Conservation (phyloP, 2,329 filamentous ascomycete species). For the Aspergillus hiratsukae region DNA sequence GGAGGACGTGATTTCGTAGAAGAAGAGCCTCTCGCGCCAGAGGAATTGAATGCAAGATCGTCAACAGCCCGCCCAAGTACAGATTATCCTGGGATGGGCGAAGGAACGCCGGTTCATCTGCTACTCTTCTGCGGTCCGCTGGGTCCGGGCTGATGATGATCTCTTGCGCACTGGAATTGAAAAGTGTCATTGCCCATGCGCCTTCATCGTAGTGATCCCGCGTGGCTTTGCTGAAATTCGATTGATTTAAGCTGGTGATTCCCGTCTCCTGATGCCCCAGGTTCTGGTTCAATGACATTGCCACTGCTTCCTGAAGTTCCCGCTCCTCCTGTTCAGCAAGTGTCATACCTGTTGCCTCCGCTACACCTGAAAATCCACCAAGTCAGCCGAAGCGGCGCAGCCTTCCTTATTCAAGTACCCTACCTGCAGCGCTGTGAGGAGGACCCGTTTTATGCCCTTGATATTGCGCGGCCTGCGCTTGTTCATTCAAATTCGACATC, state of each 20-base stretch:
- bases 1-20: conserved; percentile 40
- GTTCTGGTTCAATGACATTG: conserved; percentile 42
- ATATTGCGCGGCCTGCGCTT: conserved; percentile 14
- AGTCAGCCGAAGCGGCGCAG: conserved; percentile 14
- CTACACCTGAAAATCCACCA: conserved; percentile 6
- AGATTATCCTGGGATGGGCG: conserved; percentile 51
- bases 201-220: conserved; percentile 50
- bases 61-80: conserved; percentile 55
- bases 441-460: conserved; percentile 23
- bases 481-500: conserved; percentile 33
- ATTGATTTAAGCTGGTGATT: conserved; percentile 38
- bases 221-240: conserved; percentile 53
- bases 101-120: conserved; percentile 53
- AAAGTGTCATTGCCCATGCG: conserved; percentile 54
- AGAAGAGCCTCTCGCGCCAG: conserved; percentile 55
- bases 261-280: conserved; percentile 53
- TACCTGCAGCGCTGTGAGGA: conserved; percentile 27
- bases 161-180: conserved; percentile 46
- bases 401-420: conserved; percentile 4
- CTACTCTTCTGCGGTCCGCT: conserved; percentile 44
- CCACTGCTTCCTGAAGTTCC: conserved; percentile 44
- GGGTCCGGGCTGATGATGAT: conserved; percentile 53
- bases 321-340: conserved; percentile 42
- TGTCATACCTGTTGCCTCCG: conserved; percentile 28
- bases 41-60: conserved; percentile 60